Percentiles rank a stretch among this genome's conserved stretches.
phyloP scores from a whole-genome alignment of 78 protist species.

The Pigoraptor vietnamica region DNA sequence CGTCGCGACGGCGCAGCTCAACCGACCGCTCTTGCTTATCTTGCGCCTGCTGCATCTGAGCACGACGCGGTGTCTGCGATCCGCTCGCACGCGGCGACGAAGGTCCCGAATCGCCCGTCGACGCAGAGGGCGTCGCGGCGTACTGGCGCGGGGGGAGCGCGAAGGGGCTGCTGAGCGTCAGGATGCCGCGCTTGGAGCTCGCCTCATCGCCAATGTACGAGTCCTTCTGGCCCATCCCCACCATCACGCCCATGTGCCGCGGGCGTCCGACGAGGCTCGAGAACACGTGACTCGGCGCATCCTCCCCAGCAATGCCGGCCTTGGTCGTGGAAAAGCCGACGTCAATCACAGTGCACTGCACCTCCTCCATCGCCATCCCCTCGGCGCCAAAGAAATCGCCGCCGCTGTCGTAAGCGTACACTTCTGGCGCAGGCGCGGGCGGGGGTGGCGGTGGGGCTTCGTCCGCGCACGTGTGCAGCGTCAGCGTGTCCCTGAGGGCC shows the following conservation, averaged over 20 bases:
- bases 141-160: not conserved
- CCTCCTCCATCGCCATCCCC: not conserved
- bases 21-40: too few relatives aligned
- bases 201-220: slow-evolving; percentile 87
- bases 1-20: too few relatives aligned
- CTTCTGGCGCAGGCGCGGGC: not conserved
- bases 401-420: not conserved
- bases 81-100: too few relatives aligned
- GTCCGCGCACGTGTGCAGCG: not conserved
- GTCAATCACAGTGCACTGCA: slow-evolving; percentile 24
- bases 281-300: slow-evolving; percentile 75
- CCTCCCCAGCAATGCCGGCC: slow-evolving; percentile 80
- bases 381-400: not conserved
- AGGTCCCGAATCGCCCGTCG: too few relatives aligned
- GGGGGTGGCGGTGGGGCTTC: not conserved
- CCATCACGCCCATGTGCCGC: slow-evolving; percentile 60
- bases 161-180: slow-evolving; percentile 27
- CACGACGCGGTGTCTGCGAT: too few relatives aligned
- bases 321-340: slow-evolving; percentile 69
- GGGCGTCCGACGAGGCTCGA: slow-evolving; percentile 83
- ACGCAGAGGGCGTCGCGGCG: too few relatives aligned
- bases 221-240: slow-evolving; percentile 69
- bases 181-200: slow-evolving; percentile 65
- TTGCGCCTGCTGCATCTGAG: too few relatives aligned
- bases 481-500: not conserved